Conservation (phyloP, 192 early-diverging fungal genomes). For the Backusella psychrophila region DNA sequence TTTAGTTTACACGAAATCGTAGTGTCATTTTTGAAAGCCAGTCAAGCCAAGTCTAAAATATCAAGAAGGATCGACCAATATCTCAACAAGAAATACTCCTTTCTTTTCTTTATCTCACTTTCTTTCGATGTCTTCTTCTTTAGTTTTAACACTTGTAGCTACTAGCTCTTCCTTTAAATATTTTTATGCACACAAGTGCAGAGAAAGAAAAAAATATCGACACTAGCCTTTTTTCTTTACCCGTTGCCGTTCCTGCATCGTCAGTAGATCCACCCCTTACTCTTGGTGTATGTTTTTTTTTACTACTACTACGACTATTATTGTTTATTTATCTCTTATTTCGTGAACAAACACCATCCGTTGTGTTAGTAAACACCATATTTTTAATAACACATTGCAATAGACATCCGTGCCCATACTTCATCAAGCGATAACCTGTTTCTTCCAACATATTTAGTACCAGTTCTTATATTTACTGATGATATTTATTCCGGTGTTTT, state of each 20-base stretch:
- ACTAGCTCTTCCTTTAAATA: background rate
- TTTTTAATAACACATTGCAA: background rate
- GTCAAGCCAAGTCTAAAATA: slow-evolving; percentile 16
- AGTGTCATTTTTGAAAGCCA: slow-evolving; percentile 15
- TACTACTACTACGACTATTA: no score
- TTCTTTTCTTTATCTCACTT: slow-evolving; percentile 1
- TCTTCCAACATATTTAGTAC: slow-evolving; percentile 10
- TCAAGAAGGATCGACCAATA: background rate
- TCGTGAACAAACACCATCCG: background rate
- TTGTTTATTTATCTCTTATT: background rate
- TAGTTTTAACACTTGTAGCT: background rate
- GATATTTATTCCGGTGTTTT: background rate
- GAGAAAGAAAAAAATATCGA: background rate
- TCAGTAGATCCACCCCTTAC: background rate
- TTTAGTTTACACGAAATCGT: background rate
- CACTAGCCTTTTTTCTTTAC: background rate
- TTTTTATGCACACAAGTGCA: background rate
- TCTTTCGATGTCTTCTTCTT: background rate
- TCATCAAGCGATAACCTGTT: background rate
- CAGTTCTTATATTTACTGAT: background rate
- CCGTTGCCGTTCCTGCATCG: background rate
- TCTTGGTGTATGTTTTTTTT: background rate
- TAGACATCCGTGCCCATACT: background rate
- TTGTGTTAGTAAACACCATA: background rate
- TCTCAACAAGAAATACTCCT: background rate